These are phyloP conservation scores for Quillaja saponaria DNA, from an alignment of 306 rosid species.

Conservation along the genomic window DNA sequence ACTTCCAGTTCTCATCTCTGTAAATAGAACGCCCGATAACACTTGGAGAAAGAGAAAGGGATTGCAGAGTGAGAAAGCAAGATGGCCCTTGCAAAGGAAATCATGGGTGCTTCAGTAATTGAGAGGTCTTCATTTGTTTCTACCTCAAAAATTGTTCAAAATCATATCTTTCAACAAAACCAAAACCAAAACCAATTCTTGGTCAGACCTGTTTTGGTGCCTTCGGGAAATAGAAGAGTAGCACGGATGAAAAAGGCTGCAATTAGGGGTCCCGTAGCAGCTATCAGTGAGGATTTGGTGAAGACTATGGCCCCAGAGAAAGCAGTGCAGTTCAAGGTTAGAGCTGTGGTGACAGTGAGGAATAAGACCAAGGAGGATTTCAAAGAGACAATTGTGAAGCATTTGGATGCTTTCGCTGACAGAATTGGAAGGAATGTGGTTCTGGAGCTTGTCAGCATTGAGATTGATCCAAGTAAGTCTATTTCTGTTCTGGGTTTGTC, in stretches of 20 bases:
- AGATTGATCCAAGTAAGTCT: slow-evolving; percentile 78
- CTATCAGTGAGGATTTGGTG: slow-evolving; percentile 76
- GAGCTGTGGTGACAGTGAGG: slow-evolving; percentile 83
- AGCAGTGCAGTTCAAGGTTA: slow-evolving; percentile 66
- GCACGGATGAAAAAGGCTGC: slow-evolving; percentile 42
- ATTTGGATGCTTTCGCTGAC: slow-evolving; percentile 71
- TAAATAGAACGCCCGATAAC: not conserved
- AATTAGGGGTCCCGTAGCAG: slow-evolving; percentile 61
- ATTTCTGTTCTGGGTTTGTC: slow-evolving; percentile 20
- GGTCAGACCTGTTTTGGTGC: slow-evolving; percentile 38
- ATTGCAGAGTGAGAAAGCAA: not conserved
- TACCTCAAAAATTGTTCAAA: slow-evolving; percentile 32
- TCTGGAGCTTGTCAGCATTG: slow-evolving; percentile 73
- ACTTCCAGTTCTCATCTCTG: slow-evolving; percentile 16
- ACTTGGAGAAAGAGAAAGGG: slow-evolving; percentile 1
- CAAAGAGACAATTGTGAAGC: slow-evolving; percentile 62
- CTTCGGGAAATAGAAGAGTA: slow-evolving; percentile 35
- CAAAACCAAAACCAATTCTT: slow-evolving; percentile 26
- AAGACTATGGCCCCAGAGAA: slow-evolving; percentile 46
- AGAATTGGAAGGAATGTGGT: slow-evolving; percentile 76
- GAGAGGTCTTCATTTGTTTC: slow-evolving; percentile 48
- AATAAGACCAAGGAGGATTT: slow-evolving; percentile 86
- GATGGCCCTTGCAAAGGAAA: slow-evolving; percentile 67
- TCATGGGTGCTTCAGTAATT: slow-evolving; percentile 45
- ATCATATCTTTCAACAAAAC: slow-evolving; percentile 19